Conservation (phyloP, 225 moss, liverwort and hornwort species). For the Polytrichum formosum region DNA sequence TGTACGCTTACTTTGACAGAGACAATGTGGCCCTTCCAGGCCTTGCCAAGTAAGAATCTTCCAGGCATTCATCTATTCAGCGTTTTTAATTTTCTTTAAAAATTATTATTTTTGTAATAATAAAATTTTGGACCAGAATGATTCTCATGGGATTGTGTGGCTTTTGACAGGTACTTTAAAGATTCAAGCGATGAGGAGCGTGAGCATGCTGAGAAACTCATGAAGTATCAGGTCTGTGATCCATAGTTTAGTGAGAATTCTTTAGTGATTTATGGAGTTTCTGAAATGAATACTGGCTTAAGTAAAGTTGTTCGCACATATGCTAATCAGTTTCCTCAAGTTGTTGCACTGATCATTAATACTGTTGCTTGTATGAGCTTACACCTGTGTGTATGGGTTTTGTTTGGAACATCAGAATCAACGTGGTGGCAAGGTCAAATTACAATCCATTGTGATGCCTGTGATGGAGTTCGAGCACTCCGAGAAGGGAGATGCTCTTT, state of each 20-base stretch:
- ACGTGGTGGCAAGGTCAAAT: constrained; percentile 82
- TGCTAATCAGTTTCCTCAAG: no score
- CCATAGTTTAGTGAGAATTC: not conserved
- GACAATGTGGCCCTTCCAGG: constrained; percentile 88
- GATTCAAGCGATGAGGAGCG: constrained; percentile 79
- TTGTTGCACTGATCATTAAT: no score
- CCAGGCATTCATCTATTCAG: not conserved
- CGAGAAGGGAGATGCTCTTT: constrained; percentile 91
- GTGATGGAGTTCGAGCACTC: constrained; percentile 72
- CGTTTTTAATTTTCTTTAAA: not conserved
- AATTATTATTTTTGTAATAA: not conserved
- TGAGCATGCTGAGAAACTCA: constrained; percentile 82
- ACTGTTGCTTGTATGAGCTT: not conserved
- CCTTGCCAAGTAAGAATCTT: constrained; percentile 72
- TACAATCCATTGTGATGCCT: constrained; percentile 60
- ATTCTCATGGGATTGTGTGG: not conserved
- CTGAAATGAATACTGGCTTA: no score
- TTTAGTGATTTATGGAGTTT: not conserved
- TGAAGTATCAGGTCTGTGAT: constrained; percentile 76
- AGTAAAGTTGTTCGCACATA: no score
- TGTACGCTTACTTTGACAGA: constrained; percentile 90
- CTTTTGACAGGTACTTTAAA: constrained; percentile 59
- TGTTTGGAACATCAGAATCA: constrained; percentile 51
- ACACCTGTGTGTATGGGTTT: not conserved
- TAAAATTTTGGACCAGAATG: not conserved